Base-by-base conservation (phyloP, 2,329 filamentous ascomycete genomes). In the Conoideocrella luteorostrata region DNA sequence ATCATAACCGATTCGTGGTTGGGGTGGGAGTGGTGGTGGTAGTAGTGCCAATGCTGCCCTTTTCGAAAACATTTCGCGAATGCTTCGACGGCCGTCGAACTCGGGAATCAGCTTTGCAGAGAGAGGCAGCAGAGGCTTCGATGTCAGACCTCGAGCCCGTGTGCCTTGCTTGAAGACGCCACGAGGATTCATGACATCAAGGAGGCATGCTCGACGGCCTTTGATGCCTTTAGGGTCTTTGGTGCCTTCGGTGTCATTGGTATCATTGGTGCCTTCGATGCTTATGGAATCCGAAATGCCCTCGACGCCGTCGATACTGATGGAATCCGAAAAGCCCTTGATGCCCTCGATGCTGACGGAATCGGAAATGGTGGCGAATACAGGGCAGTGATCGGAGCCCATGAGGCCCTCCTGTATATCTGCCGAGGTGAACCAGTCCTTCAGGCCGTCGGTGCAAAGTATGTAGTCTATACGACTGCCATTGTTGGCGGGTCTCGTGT, bases 321-420 rank as follows among this genome's bases (percentile, higher is more conserved):
- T n/a, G n/a, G n/a, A n/a, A n/a, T n/a, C n/a, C n/a, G n/a, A n/a
- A n/a, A n/a, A n/a, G n/a, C n/a, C n/a, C n/a, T n/a, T n/a, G n/a
- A n/a, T n/a, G n/a, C n/a, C n/a, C n/a, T n/a, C 63, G 5, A 75
- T 52, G 0, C 57, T 55, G 2, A 95, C 77, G 3, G 58, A 68
- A 28, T 90, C 79, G 15, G 82, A 79, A 20, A 94, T 70, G 2
- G 77, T 74, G 1, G 83, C 88, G 61, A 85, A 97, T 1, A 97
- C 91, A 0, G 93, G 93, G 55, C 93, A 98, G 62, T 98, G 93
- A 58, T 98, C 93, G 2, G 91, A 97, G 0, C 93, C 93, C 75
- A 95, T 84, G 18, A 97, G 68, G 0, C 90, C 90, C 63, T 95
- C 88, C 60, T 97, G 93, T 24, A 97, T 97, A 55, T 96, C 82